Base-by-base conservation (phyloP, 352 stramenopile species). In the Albugo candida region DNA sequence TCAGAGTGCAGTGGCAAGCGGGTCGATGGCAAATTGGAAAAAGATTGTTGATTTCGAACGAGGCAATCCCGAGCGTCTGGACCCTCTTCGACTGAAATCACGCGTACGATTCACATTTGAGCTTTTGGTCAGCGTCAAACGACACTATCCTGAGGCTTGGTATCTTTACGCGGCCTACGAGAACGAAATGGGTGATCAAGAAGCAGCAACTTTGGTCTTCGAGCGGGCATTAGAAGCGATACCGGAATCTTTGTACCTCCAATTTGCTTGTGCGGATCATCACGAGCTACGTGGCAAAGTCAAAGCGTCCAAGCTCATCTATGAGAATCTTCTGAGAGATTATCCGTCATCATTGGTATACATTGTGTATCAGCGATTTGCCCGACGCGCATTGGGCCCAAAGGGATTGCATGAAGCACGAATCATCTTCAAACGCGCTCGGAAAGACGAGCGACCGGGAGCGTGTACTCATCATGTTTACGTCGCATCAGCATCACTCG, bases 111-210 rank as follows among this genome's bases (percentile, higher is more conserved):
- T 80, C 54, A 81, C 73, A n/a, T 64, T 92, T 12, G 77, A 92
- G 50, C 49, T 81, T 2, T 81, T 87, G 36, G 60, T 92, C 19
- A 83, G 74, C 35, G 63, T 83, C 11, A 74, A 84, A 49, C 67
- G 71, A 5, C 69, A 82, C 53, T 79, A 77, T 34, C 74, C 76
- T 2, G 79, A 92, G 53, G 65, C 70, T 2, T 92, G 79, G 79
- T 89, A 84, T 53, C 79, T 88, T 53, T 92, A 87, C 43, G 70
- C 76, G 13, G 60, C 64, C 6, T 86, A 86, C 44, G 79, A 92
- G 41, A 86, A 70, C 43, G 71, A 86, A 21, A 64, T 57, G 5
- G 77, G 82, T 31, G 79, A 92, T 39, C 63, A 53, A 0, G 79
- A 89, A 14, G 74, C 74, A 10, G 73, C 76, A 8, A 67, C 60